Percentiles rank a stretch among this genome's conserved stretches.
Conservation (phyloP, 495 filamentous ascomycete genomes). For the Daldinia loculata region DNA sequence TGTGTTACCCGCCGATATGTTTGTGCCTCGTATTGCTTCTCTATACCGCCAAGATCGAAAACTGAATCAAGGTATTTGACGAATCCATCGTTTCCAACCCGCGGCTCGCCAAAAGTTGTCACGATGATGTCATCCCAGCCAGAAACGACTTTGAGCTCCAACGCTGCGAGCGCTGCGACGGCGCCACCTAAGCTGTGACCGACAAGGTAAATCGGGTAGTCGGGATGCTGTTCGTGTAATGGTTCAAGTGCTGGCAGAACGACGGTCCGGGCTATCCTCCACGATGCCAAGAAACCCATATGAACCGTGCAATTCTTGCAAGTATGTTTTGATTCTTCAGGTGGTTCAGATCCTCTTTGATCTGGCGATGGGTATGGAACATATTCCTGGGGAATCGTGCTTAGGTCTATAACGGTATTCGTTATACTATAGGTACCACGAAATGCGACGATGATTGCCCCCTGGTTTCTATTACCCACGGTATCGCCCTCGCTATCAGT, state of each 20-base stretch:
- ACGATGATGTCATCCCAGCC: constrained; percentile 72
- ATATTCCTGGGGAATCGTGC: constrained; percentile 87
- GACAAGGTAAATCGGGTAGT: constrained; percentile 77
- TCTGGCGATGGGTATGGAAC: constrained; percentile 76
- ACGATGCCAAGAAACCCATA: constrained; percentile 85
- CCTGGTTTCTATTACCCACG: constrained; percentile 15
- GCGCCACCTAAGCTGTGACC: constrained; percentile 95
- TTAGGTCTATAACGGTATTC: constrained; percentile 89
- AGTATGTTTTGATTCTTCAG: constrained; percentile 46
- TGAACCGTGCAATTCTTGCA: constrained; percentile 92
- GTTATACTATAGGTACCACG: constrained; percentile 92
- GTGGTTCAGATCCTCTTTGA: constrained; percentile 47
- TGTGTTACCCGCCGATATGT: constrained; percentile 86
- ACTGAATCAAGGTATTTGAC: constrained; percentile 70
- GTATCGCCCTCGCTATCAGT: neutral
- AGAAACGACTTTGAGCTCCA: constrained; percentile 65
- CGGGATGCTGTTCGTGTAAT: constrained; percentile 66
- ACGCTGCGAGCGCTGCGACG: constrained; percentile 83
- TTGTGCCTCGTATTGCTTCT: constrained; percentile 39
- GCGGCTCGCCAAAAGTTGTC: constrained; percentile 94
- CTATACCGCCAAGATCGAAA: constrained; percentile 62
- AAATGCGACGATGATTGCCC: constrained; percentile 85
- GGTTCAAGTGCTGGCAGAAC: constrained; percentile 68
- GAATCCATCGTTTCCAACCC: constrained; percentile 79
- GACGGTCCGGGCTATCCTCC: constrained; percentile 72